Percentiles rank a stretch among this genome's conserved stretches.
These are phyloP conservation scores for Pyrus bretschneideri DNA, from an alignment of 306 rosid species.

Conservation along the genomic window DNA sequence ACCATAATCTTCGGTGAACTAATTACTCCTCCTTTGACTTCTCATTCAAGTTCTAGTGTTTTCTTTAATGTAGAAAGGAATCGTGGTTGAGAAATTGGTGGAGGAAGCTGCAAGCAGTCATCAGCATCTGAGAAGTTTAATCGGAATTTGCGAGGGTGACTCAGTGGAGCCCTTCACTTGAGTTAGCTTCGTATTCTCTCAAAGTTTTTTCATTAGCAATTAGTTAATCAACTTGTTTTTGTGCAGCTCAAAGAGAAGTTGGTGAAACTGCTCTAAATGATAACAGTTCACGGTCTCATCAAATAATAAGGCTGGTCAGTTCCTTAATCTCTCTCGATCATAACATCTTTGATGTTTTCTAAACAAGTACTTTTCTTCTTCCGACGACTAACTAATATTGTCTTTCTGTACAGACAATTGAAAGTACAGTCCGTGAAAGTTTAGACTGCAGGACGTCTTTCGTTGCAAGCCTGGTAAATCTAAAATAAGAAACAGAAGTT, in stretches of 20 bases:
- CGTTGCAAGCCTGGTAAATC: constrained; percentile 83
- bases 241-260: constrained; percentile 88
- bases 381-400: neutral
- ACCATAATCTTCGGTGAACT: too few species aligned
- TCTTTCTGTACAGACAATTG: constrained; percentile 49
- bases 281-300: constrained; percentile 88
- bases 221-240: neutral
- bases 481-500: neutral
- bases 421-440: constrained; percentile 74
- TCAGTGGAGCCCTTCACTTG: constrained; percentile 1
- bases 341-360: constrained; percentile 3
- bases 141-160: constrained; percentile 84
- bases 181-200: neutral
- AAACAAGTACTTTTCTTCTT: neutral
- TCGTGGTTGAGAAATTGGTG: constrained; percentile 81
- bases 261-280: constrained; percentile 94
- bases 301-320: constrained; percentile 83
- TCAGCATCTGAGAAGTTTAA: constrained; percentile 71
- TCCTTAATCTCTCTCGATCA: neutral
- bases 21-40: too few species aligned
- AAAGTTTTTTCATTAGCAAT: neutral
- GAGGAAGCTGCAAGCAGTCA: constrained; percentile 79
- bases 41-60: constrained; percentile 6
- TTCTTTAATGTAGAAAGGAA: constrained; percentile 65
- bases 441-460: constrained; percentile 70